Percentiles rank a stretch among this genome's conserved stretches.
These are phyloP conservation scores for Globisporangium emineosum DNA, from an alignment of 352 stramenopile species.

Conservation along the genomic window DNA sequence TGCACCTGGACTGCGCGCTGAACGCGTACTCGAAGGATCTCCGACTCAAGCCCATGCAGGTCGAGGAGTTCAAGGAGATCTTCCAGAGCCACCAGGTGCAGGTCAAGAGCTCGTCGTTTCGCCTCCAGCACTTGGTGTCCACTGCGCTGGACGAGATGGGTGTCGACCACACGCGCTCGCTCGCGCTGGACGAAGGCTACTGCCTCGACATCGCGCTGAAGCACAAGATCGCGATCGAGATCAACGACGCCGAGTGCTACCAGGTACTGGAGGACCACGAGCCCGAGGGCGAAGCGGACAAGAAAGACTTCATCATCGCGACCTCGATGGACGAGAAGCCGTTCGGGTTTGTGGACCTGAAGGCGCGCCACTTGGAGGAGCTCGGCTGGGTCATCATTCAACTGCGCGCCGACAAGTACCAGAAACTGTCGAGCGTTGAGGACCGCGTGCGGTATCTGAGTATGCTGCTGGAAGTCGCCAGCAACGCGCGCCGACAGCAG, in stretches of 20 bases:
- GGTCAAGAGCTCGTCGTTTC: slow-evolving; percentile 54
- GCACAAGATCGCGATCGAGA: slow-evolving; percentile 63
- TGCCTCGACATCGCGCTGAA: slow-evolving; percentile 48
- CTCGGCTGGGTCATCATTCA: slow-evolving; percentile 73
- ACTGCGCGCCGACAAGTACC: slow-evolving; percentile 49
- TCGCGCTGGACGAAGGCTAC: slow-evolving; percentile 41
- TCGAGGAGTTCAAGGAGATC: slow-evolving; percentile 35
- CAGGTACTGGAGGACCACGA: slow-evolving; percentile 35
- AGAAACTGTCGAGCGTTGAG: slow-evolving; percentile 42
- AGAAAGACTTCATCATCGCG: slow-evolving; percentile 8
- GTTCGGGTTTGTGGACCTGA: slow-evolving; percentile 58
- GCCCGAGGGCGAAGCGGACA: slow-evolving; percentile 12
- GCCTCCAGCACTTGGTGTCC: slow-evolving; percentile 49
- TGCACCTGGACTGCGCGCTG: slow-evolving; percentile 59
- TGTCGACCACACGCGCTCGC: slow-evolving; percentile 32
- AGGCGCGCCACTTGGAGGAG: slow-evolving; percentile 56
- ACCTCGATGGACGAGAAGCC: slow-evolving; percentile 28
- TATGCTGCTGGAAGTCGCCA: slow-evolving; percentile 69
- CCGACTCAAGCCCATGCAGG: slow-evolving; percentile 23
- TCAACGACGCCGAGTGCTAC: slow-evolving; percentile 57
- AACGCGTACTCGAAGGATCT: slow-evolving; percentile 30
- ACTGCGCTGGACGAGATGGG: slow-evolving; percentile 56
- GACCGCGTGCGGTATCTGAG: slow-evolving; percentile 58
- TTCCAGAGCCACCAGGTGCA: slow-evolving; percentile 53
- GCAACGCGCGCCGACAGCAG: slow-evolving; percentile 20